Percentiles rank a stretch among this genome's conserved stretches.
Evolutionary conservation across 176 grass and related monocot genomes (phyloP).

Genomic region (Canna indica): DNA sequence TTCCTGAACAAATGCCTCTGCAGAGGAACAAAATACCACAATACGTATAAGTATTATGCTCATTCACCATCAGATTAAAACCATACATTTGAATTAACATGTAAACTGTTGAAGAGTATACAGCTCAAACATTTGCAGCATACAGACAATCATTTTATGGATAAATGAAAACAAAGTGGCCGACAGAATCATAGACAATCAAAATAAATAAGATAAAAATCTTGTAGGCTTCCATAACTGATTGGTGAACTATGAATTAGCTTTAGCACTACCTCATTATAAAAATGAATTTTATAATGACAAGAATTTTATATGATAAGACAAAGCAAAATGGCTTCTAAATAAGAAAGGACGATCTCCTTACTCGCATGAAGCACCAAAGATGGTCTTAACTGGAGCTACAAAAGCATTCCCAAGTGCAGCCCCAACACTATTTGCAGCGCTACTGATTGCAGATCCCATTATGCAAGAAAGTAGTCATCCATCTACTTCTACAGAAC

Average conservation of each 20-base stretch:
- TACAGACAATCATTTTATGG: not conserved
- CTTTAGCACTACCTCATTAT: not conserved
- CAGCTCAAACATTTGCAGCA: too few relatives aligned
- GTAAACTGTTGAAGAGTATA: too few relatives aligned
- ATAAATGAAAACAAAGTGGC: not conserved
- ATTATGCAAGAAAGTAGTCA: not conserved
- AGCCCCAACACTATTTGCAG: conserved; percentile 8
- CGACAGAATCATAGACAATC: not conserved
- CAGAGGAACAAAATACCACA: not conserved
- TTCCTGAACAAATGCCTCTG: conserved; percentile 46
- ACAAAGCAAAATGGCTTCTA: not conserved
- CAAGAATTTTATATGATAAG: not conserved
- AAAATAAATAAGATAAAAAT: not conserved
- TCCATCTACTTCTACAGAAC: not conserved
- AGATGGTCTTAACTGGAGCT: conserved; percentile 15
- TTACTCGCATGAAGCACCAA: conserved; percentile 20
- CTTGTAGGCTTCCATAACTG: not conserved
- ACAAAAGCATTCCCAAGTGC: conserved; percentile 10
- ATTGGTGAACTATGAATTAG: not conserved
- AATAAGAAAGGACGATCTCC: not conserved
- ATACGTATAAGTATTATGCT: not conserved
- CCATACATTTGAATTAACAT: too few relatives aligned
- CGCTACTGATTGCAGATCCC: conserved; percentile 12
- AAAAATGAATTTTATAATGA: not conserved
- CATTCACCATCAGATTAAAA: not conserved